Conservation (phyloP, 306 rosid species). For the Cucumis hystrix region DNA sequence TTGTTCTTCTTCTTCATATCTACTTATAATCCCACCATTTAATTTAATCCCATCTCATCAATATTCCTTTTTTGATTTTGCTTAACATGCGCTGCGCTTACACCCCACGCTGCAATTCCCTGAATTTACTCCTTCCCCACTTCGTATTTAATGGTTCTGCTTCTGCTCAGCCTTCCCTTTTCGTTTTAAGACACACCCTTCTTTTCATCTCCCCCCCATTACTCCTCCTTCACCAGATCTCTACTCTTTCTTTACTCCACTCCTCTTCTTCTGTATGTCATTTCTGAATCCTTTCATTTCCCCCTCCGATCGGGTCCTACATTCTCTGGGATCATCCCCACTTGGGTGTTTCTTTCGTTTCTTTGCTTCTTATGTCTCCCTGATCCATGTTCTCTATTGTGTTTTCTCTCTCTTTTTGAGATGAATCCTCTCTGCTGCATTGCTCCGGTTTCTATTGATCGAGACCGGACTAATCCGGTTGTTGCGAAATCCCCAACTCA, state of each 20-base stretch:
- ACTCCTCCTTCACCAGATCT: conserved; percentile 8
- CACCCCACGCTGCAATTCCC: conserved; percentile 11
- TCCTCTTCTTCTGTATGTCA: conserved; percentile 21
- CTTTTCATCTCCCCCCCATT: neutral
- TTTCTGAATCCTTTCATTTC: conserved; percentile 12
- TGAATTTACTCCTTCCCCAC: conserved; percentile 16
- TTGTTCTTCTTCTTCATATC: too few species aligned
- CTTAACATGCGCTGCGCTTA: conserved; percentile 18
- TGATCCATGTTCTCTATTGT: conserved; percentile 9
- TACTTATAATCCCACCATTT: neutral
- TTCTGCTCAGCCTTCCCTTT: conserved; percentile 4
- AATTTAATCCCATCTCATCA: neutral
- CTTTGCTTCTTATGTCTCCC: neutral
- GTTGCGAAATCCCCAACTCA: conserved; percentile 32
- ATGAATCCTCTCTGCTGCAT: conserved; percentile 99
- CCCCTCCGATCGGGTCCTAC: conserved; percentile 22
- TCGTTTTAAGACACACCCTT: conserved; percentile 18
- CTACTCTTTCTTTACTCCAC: neutral
- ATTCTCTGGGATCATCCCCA: conserved; percentile 11
- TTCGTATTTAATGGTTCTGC: conserved; percentile 27
- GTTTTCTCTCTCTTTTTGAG: neutral
- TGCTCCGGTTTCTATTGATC: conserved; percentile 98
- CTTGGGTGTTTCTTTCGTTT: neutral
- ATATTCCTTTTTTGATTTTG: neutral
- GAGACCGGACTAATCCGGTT: conserved; percentile 48